Base-by-base conservation (phyloP, 2,329 filamentous ascomycete genomes). In the Arachnopeziza araneosa region DNA sequence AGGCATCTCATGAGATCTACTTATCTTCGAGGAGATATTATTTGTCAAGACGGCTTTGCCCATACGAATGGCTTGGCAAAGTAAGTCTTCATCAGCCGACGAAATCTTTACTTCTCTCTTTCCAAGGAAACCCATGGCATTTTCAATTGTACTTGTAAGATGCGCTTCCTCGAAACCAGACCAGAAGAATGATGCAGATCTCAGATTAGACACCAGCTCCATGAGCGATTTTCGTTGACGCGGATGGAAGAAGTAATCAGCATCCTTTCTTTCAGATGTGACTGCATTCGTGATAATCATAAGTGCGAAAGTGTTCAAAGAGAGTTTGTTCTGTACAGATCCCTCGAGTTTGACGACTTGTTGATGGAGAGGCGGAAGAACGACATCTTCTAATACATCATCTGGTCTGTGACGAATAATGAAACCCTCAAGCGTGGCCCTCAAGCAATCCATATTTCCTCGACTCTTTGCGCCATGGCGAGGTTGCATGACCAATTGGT, bases 171-270 rank as follows among this genome's bases (percentile, higher is more conserved):
- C 83, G 68, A 89, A 92, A 54, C 92, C 93, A 0, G 88, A 88
- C 75, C 84, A 86, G 73, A 93, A 96, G 70, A 96, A 96, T 54
- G 89, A 91, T 7, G 90, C 87, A 69, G 95, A 89, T 21, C 91
- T 84, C 52, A 96, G 74, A 69, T 97, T 96, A 58, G 81, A 82
- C 4, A 96, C 87, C 1, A 96, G 77, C 57, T 84, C 79, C 24
- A 86, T 76, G 14, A 96, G 77, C 49, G 81, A 80, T 63, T 85
- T 87, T 30, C 83, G 77, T 67, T 93, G 93, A 14, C 82, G 85
- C 0, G 84, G 82, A 67, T 96, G 89, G 67, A 97, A 97, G 64
- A 98, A 88, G 70, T 96, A 97, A 71, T 97, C 93, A 58, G 83
- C 79, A 67, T 93, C 93, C 0, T 83, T 85, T 12, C 93, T 80